Conservation (phyloP, 2,329 filamentous ascomycete species). For the Ambrosiella cleistominuta region DNA sequence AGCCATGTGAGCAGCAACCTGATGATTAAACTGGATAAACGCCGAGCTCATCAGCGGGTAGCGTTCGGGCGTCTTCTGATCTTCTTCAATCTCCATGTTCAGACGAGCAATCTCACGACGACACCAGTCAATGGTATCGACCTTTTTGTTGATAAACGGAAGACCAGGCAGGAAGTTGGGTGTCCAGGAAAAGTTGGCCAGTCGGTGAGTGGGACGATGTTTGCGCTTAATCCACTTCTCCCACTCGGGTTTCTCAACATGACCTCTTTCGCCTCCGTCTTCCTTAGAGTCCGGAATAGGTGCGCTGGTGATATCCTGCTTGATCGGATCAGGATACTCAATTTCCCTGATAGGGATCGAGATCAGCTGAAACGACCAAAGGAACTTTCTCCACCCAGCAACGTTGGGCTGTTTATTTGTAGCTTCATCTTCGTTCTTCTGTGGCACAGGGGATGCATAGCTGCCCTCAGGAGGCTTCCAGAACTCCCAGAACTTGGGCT, state of each 20-base stretch:
- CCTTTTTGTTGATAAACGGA: constrained; percentile 71
- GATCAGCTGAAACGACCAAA: constrained; percentile 8
- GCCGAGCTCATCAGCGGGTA: constrained; percentile 91
- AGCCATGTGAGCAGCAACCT: constrained; percentile 95
- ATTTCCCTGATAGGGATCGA: constrained; percentile 23
- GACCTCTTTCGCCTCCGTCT: constrained; percentile 45
- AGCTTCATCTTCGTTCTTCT: constrained; percentile 29
- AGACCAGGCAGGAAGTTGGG: constrained; percentile 57
- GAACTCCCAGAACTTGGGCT: constrained; percentile 41
- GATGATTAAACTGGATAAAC: constrained; percentile 96
- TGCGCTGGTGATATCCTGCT: constrained; percentile 31
- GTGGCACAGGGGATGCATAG: constrained; percentile 43
- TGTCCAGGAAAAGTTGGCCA: constrained; percentile 41
- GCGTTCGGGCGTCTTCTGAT: constrained; percentile 69
- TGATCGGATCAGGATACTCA: constrained; percentile 46
- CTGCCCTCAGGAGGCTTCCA: constrained; percentile 46
- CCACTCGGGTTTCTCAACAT: constrained; percentile 40
- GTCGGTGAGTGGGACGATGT: constrained; percentile 67
- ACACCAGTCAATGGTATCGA: constrained; percentile 87
- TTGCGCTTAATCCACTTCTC: constrained; percentile 64
- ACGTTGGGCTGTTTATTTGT: constrained; percentile 21
- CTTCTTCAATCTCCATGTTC: constrained; percentile 80
- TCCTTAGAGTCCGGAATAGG: neutral
- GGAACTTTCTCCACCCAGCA: constrained; percentile 26
- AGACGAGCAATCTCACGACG: constrained; percentile 70